Base-by-base conservation (phyloP, 306 rosid species). In the Vigna nakashimae region DNA sequence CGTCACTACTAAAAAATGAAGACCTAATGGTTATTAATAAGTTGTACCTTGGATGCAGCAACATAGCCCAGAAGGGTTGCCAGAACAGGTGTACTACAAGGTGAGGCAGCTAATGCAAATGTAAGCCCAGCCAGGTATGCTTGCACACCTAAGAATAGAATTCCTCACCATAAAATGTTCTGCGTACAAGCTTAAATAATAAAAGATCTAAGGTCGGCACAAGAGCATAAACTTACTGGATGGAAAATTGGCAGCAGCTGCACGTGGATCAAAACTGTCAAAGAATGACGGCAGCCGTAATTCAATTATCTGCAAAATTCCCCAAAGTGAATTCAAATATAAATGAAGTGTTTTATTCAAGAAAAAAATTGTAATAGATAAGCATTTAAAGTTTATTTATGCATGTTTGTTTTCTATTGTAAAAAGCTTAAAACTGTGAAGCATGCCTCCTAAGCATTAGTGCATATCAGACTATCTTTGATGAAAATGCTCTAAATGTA, bases 71-170 rank as follows among this genome's bases (percentile, higher is more conserved):
- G 83, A 70, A 94, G 78, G 62, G 92, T 85, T 45, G 97, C 98
- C 71, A 94, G 85, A 74, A 94, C 97, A 46, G 97, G 97, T 14
- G 97, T 94, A 81, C 97, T 92, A 80, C 98, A 94, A 56, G 97
- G 98, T 32, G 98, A 94, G 84, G 98, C 97, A 63, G 97, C 98
- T 84, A 92, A 86, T 60, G 97, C 98, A 86, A 94, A 94, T 30
- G 98, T 90, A 82, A 90, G 98, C 79, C 98, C 98, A 59, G 97
- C 97, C 43, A 94, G 86, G 84, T 92, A 94, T 51, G 98, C 98
- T 87, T 92, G 97, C 77, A 92, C 96, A 67, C 98, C 97, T 92
- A 65, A 6, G 69, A 73, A 69, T 72, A 75, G 71, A 79, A 69
- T 69, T 79, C 72, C 48, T 68, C 69, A 62, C 69, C 18, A 28